These are phyloP conservation scores for Diplodia corticola DNA, from an alignment of 2,329 filamentous ascomycete species.

Conservation along the genomic window DNA sequence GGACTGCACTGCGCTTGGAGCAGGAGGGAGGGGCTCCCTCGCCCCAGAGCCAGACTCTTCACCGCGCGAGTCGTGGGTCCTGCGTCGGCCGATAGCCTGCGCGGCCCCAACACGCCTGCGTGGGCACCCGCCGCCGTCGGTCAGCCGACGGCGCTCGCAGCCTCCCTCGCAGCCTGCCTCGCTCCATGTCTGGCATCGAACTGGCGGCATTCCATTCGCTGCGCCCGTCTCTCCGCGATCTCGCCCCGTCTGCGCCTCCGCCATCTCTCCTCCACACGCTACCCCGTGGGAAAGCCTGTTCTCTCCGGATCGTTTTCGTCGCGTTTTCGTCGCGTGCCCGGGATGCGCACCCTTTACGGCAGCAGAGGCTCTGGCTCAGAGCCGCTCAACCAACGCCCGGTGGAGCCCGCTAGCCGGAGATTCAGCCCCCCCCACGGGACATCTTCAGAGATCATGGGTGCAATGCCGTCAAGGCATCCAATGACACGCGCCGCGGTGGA, in stretches of 20 bases:
- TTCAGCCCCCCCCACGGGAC: constrained; percentile 8
- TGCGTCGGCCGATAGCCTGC: neutral
- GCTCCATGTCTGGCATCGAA: no score
- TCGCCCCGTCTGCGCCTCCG: neutral
- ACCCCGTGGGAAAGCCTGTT: constrained; percentile 12
- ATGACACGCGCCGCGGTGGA: neutral
- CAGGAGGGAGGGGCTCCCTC: neutral
- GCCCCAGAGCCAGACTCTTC: neutral
- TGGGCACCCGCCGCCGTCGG: neutral
- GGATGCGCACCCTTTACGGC: neutral
- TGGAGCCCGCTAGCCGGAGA: constrained; percentile 4
- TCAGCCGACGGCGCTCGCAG: neutral
- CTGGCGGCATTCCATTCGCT: neutral
- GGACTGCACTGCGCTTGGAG: neutral
- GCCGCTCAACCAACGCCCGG: neutral
- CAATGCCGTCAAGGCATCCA: constrained; percentile 6
- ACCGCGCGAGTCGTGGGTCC: constrained; percentile 1
- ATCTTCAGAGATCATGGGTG: constrained; percentile 19
- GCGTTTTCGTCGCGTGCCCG: constrained; percentile 17
- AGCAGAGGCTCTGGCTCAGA: neutral
- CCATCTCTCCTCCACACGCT: constrained; percentile 4
- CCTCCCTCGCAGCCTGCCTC: neutral
- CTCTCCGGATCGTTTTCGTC: constrained; percentile 22
- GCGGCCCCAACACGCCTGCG: neutral
- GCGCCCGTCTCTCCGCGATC: neutral